Evolutionary conservation across 1,284 basidiomycete genomes (phyloP).

Genomic region (Malassezia cuniculi): DNA sequence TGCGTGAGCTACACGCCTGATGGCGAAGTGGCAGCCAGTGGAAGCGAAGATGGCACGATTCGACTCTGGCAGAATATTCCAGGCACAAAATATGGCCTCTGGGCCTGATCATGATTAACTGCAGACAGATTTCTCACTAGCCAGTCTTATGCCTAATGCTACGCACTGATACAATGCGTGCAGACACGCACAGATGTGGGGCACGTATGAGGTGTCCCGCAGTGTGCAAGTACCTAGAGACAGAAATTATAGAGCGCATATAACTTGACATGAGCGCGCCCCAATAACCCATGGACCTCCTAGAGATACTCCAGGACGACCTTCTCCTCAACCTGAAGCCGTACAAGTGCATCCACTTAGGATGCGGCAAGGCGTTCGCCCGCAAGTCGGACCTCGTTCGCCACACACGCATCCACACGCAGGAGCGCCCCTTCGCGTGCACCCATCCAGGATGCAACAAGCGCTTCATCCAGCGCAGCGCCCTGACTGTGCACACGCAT

Average conservation of each 20-base stretch:
- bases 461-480: constrained; percentile 47
- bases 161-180: too few species aligned
- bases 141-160: too few species aligned
- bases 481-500: constrained; percentile 67
- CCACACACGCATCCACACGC: constrained; percentile 36
- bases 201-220: too few species aligned
- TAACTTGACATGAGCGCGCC: too few species aligned
- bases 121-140: too few species aligned
- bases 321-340: not conserved
- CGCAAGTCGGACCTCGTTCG: constrained; percentile 9
- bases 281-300: too few species aligned
- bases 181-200: too few species aligned
- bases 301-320: constrained; percentile 2
- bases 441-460: constrained; percentile 32
- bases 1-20: constrained; percentile 88
- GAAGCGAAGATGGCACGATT: constrained; percentile 56
- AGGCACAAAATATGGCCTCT: constrained; percentile 11
- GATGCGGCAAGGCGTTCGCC: constrained; percentile 11
- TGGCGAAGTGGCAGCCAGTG: constrained; percentile 94
- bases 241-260: too few species aligned
- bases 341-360: constrained; percentile 1
- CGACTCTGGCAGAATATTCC: constrained; percentile 12
- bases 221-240: too few species aligned
- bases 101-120: too few species aligned
- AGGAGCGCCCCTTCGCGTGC: constrained; percentile 35